phyloP scores from a whole-genome alignment of 2,329 filamentous ascomycete species.

The Aspergillus clavatus region DNA sequence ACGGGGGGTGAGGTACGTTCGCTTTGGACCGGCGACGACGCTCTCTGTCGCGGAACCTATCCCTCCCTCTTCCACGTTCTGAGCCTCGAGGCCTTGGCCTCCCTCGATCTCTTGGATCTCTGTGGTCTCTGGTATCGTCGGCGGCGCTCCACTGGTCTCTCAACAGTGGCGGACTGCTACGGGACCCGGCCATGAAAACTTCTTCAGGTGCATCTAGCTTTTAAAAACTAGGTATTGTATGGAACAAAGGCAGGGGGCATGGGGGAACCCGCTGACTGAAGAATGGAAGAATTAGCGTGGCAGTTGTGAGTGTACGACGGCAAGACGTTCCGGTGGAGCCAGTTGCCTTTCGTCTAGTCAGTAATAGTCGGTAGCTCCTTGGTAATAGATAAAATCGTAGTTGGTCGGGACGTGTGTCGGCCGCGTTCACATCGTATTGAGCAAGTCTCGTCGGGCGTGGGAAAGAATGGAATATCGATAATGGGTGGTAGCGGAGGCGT shows the following conservation, averaged over 20 bases:
- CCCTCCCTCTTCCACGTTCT: slow-evolving; percentile 34
- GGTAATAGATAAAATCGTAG: too few relatives aligned
- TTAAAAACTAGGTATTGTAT: slow-evolving; percentile 7
- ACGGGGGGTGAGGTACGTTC: slow-evolving; percentile 38
- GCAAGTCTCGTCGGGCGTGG: slow-evolving; percentile 24
- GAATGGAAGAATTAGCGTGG: slow-evolving; percentile 11
- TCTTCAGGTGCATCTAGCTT: slow-evolving; percentile 40
- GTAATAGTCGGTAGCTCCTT: neutral
- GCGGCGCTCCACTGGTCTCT: slow-evolving; percentile 48
- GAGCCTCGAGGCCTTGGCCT: slow-evolving; percentile 41
- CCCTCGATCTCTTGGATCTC: slow-evolving; percentile 34
- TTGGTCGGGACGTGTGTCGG: slow-evolving; percentile 18
- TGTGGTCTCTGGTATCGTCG: slow-evolving; percentile 37
- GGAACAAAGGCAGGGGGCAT: slow-evolving; percentile 9
- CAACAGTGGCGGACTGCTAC: slow-evolving; percentile 47
- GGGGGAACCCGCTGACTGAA: slow-evolving; percentile 11
- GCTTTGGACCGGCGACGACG: slow-evolving; percentile 31
- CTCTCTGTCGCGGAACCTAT: slow-evolving; percentile 39
- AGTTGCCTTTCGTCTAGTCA: slow-evolving; percentile 12
- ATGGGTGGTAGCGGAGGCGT: slow-evolving; percentile 24
- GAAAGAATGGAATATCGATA: slow-evolving; percentile 7
- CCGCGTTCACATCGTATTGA: slow-evolving; percentile 22
- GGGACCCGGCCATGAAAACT: slow-evolving; percentile 47
- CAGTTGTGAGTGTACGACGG: slow-evolving; percentile 20
- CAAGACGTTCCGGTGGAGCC: slow-evolving; percentile 18